Percentiles rank a stretch among this genome's conserved stretches.
phyloP scores from a whole-genome alignment of 108 stramenopile genomes.

The Cyclotella choctawhatcheeana region DNA sequence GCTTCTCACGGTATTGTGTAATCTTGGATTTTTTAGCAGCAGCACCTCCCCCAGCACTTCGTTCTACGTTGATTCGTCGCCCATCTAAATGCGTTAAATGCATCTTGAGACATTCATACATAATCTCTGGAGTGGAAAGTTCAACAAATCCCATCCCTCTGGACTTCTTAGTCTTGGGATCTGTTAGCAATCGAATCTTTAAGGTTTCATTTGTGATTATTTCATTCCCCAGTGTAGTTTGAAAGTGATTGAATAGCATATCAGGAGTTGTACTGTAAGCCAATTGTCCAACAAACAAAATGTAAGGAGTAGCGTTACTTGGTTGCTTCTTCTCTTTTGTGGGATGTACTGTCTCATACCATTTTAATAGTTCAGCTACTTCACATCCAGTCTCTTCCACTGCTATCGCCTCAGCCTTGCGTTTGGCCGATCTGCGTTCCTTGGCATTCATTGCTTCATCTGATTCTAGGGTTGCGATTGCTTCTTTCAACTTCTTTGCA shows the following conservation, averaged over 20 bases:
- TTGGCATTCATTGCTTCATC: constrained; percentile 60
- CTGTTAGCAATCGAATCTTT: constrained; percentile 82
- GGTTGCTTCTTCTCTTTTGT: not conserved
- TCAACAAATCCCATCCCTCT: constrained; percentile 93
- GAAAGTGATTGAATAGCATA: constrained; percentile 68
- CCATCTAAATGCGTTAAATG: constrained; percentile 93
- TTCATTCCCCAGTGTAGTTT: constrained; percentile 55
- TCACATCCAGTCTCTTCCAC: constrained; percentile 58
- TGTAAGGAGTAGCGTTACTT: constrained; percentile 66
- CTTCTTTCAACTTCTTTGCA: constrained; percentile 46
- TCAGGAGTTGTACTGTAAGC: constrained; percentile 83
- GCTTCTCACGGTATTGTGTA: constrained; percentile 69
- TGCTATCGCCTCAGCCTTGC: constrained; percentile 79
- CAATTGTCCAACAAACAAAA: constrained; percentile 93
- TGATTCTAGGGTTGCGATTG: constrained; percentile 53
- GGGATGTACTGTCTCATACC: constrained; percentile 26
- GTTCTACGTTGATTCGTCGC: constrained; percentile 91
- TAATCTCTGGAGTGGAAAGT: constrained; percentile 69
- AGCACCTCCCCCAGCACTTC: constrained; percentile 72
- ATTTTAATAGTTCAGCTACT: constrained; percentile 14
- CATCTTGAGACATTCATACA: constrained; percentile 85
- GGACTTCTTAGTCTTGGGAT: constrained; percentile 76
- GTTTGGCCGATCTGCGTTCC: constrained; percentile 75
- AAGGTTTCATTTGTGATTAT: constrained; percentile 49
- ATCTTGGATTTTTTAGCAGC: constrained; percentile 75